Evolutionary conservation across 805 yeast genomes (phyloP), one percentile per base, ranked within the genome.

Genomic region (Blastobotrys chiropterorum): DNA sequence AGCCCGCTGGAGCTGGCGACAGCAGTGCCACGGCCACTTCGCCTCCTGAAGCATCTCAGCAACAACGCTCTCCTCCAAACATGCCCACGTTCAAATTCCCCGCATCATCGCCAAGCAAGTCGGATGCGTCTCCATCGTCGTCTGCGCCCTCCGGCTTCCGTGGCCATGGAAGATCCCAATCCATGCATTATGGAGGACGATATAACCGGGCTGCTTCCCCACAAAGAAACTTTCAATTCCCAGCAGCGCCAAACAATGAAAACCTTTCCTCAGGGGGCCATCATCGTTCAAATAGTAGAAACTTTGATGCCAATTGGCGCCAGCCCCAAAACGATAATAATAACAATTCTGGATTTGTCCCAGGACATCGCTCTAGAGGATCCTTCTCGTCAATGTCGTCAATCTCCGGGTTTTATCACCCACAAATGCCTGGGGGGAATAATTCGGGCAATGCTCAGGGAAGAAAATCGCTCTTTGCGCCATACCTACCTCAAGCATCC

Each of bases 401-500:
- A 15, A 55, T 65, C 44, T 49, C 75, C 62, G 61, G 56, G 5
- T 61, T 52, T 45, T 54, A 53, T 21, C 57, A 55, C 16, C 47
- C 49, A 14, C 20, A 26, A 3, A 46, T 16, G 20, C 47, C 7
- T 4, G 48, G 44, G 17, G 49, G 50, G 39, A 44, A 56, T 51
- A 65, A 74, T 51, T 65, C 70, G 21, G 73, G 75, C n/a, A 26
- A 26, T 11, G 34, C 34, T 11, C 51, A 38, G 14, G 55, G 55
- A 11, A 66, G 77, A 40, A 73, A 72, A 55, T 86, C 97, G 0
- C 76, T 94, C 48, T 94, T 94, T 72, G 96, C 97, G 14, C 99
- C 99, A 3, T 94, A 94, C 65, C 76, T 94, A 49, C 96, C 98
- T 2, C 99, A 94, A 65, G 85, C 90, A 2, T 82, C 95, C 2